phyloP scores from a whole-genome alignment of 169 alveolate genomes.

The Cryptosporidium canis region DNA sequence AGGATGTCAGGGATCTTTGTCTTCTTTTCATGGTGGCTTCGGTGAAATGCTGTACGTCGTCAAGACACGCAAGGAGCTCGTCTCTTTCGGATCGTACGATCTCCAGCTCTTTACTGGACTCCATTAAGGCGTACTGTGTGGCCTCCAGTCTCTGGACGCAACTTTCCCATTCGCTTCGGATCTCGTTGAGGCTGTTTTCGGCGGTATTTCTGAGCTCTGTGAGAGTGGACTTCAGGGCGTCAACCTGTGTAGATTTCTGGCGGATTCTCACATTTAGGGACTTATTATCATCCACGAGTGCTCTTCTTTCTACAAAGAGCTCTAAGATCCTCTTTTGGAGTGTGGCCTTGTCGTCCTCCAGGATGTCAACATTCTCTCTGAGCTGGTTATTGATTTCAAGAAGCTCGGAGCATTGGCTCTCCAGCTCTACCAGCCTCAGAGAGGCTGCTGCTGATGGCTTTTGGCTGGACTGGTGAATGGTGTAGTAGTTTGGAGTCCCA shows the following conservation, averaged over 20 bases:
- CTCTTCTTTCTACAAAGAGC: slow-evolving; percentile 65
- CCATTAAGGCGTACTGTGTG: slow-evolving; percentile 62
- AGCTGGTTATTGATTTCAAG: slow-evolving; percentile 28
- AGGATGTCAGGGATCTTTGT: slow-evolving; percentile 29
- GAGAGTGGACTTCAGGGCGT: slow-evolving; percentile 56
- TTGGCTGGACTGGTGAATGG: not conserved
- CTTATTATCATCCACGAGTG: slow-evolving; percentile 36
- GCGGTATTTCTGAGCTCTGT: slow-evolving; percentile 72
- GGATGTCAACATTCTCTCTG: slow-evolving; percentile 39
- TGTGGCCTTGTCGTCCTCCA: slow-evolving; percentile 71
- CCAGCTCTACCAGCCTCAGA: slow-evolving; percentile 5
- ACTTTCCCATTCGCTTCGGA: slow-evolving; percentile 57
- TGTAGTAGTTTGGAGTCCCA: slow-evolving; percentile 4
- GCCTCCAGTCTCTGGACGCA: slow-evolving; percentile 71
- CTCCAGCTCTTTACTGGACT: slow-evolving; percentile 55
- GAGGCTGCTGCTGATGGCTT: not conserved
- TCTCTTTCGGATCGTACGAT: slow-evolving; percentile 67
- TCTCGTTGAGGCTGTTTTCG: slow-evolving; percentile 49
- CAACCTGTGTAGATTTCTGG: slow-evolving; percentile 63
- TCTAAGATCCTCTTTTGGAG: slow-evolving; percentile 61
- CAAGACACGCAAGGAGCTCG: slow-evolving; percentile 64
- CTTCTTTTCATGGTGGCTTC: slow-evolving; percentile 70
- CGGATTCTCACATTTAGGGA: slow-evolving; percentile 30
- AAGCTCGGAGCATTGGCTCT: slow-evolving; percentile 53
- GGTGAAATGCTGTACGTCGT: slow-evolving; percentile 69